Evolutionary conservation across 208 protist species (phyloP).

Genomic region (Perkinsela sp.): DNA sequence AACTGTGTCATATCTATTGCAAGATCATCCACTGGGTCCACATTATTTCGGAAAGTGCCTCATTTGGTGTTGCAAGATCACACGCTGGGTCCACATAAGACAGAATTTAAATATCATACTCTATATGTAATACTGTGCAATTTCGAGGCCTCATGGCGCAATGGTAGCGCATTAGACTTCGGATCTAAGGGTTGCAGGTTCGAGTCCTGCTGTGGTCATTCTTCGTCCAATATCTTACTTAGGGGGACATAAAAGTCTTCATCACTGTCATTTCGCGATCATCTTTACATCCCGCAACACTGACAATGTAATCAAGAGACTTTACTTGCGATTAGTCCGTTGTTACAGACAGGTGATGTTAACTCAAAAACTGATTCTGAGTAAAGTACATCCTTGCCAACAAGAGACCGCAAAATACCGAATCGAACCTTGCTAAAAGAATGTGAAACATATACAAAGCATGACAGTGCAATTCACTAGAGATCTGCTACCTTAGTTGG

Average conservation of each 20-base stretch:
- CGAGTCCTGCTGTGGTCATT: slow-evolving; percentile 1
- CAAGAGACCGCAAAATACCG: background rate
- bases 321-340: background rate
- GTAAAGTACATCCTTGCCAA: background rate
- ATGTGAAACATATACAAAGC: too few species aligned
- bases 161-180: slow-evolving; percentile 1
- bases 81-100: too few species aligned
- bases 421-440: too few species aligned
- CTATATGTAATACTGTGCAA: too few species aligned
- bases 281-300: background rate
- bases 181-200: slow-evolving; percentile 1
- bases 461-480: too few species aligned
- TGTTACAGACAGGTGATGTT: slow-evolving; percentile 1
- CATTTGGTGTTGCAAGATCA: too few species aligned
- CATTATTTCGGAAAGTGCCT: too few species aligned
- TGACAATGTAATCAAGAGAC: slow-evolving; percentile 1
- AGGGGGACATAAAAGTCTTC: background rate
- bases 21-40: too few species aligned
- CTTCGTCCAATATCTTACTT: background rate
- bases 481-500: too few species aligned
- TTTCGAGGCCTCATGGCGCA: background rate
- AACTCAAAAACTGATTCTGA: slow-evolving; percentile 1
- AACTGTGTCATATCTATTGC: too few species aligned
- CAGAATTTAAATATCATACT: too few species aligned
- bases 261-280: background rate